Base-by-base conservation (phyloP, 495 filamentous ascomycete species). In the Podospora bellae-mahoneyi region DNA sequence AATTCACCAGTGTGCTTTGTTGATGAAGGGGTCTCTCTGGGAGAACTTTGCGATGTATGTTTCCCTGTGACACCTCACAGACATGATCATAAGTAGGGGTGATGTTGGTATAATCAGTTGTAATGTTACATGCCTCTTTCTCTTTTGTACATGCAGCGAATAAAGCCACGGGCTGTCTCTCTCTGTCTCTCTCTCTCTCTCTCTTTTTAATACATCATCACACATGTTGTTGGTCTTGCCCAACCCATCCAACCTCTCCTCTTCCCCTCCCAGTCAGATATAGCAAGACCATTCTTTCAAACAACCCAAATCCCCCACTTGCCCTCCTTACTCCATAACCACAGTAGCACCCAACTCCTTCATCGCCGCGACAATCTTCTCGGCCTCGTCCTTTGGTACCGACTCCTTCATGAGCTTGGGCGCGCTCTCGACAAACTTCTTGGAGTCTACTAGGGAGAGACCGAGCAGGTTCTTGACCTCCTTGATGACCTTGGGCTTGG, bases 401-500 rank as follows among this genome's bases (percentile, higher is more conserved):
- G 89, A 91, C 80, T 99, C 95, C 89, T 97, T 98, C 92, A 99
- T 89, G 74, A 91, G 82, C 91, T 99, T 99, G 71, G 95, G 95
- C 77, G 90, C 92, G 73, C 90, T 91, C 86, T 99, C 95, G 72
- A 98, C 95, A 80, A 99, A 99, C 86, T 99, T 99, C 90, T 99
- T 99, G 82, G 93, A 97, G 81, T 99, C 95, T 73, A 99, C 95
- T 81, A 99, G 85, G 77, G 92, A 96, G 79, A 99, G 80, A 4
- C 96, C 95, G 64, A 99, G 84, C 86, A 99, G 86, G 73, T 85
- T 87, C 88, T 99, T 99, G 81, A 99, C 89, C 85, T 99, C 95
- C 87, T 99, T 99, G 84, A 99, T 99, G 67, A 99, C 83, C 88
- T 99, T 99, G 65, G 96, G 92, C 84, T 99, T 99, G 66, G 95